Evolutionary conservation across 1,284 basidiomycete genomes (phyloP).

Genomic region (Cystobasidium sp.): DNA sequence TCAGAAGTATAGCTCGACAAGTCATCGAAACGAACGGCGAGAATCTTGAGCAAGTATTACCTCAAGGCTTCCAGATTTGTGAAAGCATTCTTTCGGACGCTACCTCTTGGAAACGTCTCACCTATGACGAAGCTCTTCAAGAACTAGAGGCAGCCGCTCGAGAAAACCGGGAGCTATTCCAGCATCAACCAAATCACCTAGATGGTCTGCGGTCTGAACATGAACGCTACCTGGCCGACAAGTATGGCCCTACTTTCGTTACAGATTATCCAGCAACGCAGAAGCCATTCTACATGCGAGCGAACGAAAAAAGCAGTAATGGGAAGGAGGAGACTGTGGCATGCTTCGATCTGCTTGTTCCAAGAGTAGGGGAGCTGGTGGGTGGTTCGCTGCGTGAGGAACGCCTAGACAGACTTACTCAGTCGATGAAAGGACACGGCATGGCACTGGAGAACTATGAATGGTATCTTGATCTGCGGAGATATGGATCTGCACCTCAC

Average conservation of each 20-base stretch:
- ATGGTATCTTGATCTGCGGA: constrained; percentile 85
- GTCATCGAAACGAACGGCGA: constrained; percentile 2
- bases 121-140: constrained; percentile 46
- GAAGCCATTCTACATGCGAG: constrained; percentile 97
- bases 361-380: constrained; percentile 82
- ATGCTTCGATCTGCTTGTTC: constrained; percentile 93
- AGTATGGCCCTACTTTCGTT: constrained; percentile 82
- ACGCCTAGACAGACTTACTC: constrained; percentile 65
- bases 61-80: constrained; percentile 15
- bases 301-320: constrained; percentile 59
- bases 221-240: constrained; percentile 81
- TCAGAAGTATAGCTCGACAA: constrained; percentile 58
- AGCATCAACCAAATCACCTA: constrained; percentile 36
- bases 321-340: constrained; percentile 69
- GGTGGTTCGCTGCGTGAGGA: constrained; percentile 93
- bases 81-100: background rate
- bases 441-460: constrained; percentile 66
- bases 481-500: constrained; percentile 79
- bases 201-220: constrained; percentile 79
- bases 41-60: constrained; percentile 7
- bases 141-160: constrained; percentile 29
- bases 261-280: constrained; percentile 79
- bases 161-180: constrained; percentile 50
- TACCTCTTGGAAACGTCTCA: constrained; percentile 33
- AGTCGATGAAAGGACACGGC: constrained; percentile 63